Base-by-base conservation (phyloP, 1,284 basidiomycete species). In the Boletus smithii region DNA sequence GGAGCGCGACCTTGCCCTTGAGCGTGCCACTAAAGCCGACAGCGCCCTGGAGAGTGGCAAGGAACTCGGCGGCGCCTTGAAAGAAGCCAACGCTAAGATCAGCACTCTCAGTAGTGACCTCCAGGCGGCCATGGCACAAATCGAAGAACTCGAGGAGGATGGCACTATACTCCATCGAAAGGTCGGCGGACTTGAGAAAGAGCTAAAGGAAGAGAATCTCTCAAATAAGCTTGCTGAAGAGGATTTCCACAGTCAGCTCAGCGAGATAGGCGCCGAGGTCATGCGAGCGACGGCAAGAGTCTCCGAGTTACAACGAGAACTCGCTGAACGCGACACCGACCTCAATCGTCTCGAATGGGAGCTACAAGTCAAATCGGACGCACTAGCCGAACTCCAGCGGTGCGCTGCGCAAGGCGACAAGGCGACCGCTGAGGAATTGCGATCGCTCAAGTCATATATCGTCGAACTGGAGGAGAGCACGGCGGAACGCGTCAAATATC, bases 61-160 rank as follows among this genome's bases (percentile, higher is more conserved):
- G 50, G 85, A 86, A 42, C 71, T 88, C 1, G 84, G 83, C 3
- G 75, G 76, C 2, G 81, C 82, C 50, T 61, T 88, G 46, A 76
- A 75, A 49, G 78, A 79, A 31, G 80, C 81, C 11, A 83, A 87
- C 49, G 75, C 80, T 48, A 72, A 74, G n/a, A 65, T 83, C 16
- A 73, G 68, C 23, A 66, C 74, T 39, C 67, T 80, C 37, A 74
- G 75, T 56, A 69, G 71, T 8, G 79, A 86, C 45, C 62, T 86
- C 30, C 73, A 76, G 54, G 75, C 71, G 41, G 77, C 82, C n/a
- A 78, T 74, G 50, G 60, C 68, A 5, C 76, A 80, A 45, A 75
- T 81, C 45, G 26, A 37, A n/a, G 58, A 63, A 2, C 44, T 59
- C 22, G 50, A 63, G 27, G 59, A 51, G 20, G 58, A 63, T 10